Percentiles rank a stretch among this genome's conserved stretches.
Evolutionary conservation across 2,329 filamentous ascomycete species (phyloP).

Genomic region (Thelonectria rubi): DNA sequence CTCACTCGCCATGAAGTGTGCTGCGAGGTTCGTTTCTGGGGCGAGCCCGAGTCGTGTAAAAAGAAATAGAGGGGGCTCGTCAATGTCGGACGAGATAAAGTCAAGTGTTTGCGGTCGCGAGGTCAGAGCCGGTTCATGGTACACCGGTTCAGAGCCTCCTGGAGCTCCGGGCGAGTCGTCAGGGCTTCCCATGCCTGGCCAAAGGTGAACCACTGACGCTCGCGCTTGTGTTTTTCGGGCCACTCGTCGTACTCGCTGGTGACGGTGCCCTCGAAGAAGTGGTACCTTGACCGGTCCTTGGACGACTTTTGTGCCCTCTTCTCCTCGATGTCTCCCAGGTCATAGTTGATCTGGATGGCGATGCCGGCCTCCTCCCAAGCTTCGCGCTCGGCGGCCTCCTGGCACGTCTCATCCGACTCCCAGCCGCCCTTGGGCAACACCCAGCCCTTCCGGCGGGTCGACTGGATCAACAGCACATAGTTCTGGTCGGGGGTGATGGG

Average conservation of each 20-base stretch:
- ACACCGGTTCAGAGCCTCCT: conserved; percentile 86
- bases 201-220: conserved; percentile 89
- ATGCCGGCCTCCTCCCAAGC: conserved; percentile 99
- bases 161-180: conserved; percentile 81
- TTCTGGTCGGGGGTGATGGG: conserved; percentile 86
- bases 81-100: conserved; percentile 5
- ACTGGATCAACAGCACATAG: conserved; percentile 93
- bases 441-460: conserved; percentile 89
- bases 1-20: conserved; percentile 6
- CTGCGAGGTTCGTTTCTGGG: conserved; percentile 3
- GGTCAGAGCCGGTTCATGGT: conserved; percentile 64
- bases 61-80: conserved; percentile 7
- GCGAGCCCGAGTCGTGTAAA: conserved; percentile 11
- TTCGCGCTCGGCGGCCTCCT: conserved; percentile 85
- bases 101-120: conserved; percentile 8
- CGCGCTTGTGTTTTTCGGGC: conserved; percentile 94
- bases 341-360: conserved; percentile 81
- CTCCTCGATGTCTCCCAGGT: conserved; percentile 88
- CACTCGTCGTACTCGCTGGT: conserved; percentile 85
- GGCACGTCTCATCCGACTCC: conserved; percentile 92
- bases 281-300: conserved; percentile 72
- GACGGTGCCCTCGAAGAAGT: conserved; percentile 90
- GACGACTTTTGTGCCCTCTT: conserved; percentile 79
- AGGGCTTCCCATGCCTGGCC: conserved; percentile 81
- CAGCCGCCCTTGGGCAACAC: conserved; percentile 97